Evolutionary conservation across 148 eudicot genomes (phyloP).

Genomic region (Cornus kousa): DNA sequence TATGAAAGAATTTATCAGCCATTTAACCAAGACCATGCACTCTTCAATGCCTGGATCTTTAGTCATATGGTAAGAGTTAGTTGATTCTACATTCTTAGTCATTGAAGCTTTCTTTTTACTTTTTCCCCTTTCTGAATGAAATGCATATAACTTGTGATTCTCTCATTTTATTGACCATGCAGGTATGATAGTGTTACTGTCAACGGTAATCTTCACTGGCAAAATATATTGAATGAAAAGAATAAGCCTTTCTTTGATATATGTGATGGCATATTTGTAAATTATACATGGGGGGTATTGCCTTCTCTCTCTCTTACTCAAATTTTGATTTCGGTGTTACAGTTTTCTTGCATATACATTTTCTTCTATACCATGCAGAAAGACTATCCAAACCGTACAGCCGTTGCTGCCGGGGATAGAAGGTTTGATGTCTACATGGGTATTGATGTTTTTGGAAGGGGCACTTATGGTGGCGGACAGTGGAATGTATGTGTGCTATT

Average conservation of each 20-base stretch:
- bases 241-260: conserved; percentile 89
- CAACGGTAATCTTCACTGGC: conserved; percentile 75
- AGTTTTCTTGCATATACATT: not conserved
- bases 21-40: conserved; percentile 80
- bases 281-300: conserved; percentile 81
- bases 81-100: not conserved
- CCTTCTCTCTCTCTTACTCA: not conserved
- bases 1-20: conserved; percentile 71
- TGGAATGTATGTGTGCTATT: conserved; percentile 61
- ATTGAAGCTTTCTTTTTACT: not conserved
- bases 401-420: conserved; percentile 80
- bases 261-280: conserved; percentile 85
- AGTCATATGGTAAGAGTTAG: conserved; percentile 69
- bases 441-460: conserved; percentile 92
- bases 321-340: not conserved
- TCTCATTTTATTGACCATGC: conserved; percentile 18
- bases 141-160: not conserved
- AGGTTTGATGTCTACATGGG: conserved; percentile 92
- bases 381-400: conserved; percentile 66
- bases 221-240: conserved; percentile 68
- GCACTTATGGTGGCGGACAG: conserved; percentile 85
- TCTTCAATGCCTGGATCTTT: conserved; percentile 73
- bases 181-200: conserved; percentile 93
- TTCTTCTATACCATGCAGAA: conserved; percentile 45
- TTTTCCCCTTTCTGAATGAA: not conserved